Evolutionary conservation across 495 filamentous ascomycete genomes (phyloP).

Genomic region (Peziza echinospora): DNA sequence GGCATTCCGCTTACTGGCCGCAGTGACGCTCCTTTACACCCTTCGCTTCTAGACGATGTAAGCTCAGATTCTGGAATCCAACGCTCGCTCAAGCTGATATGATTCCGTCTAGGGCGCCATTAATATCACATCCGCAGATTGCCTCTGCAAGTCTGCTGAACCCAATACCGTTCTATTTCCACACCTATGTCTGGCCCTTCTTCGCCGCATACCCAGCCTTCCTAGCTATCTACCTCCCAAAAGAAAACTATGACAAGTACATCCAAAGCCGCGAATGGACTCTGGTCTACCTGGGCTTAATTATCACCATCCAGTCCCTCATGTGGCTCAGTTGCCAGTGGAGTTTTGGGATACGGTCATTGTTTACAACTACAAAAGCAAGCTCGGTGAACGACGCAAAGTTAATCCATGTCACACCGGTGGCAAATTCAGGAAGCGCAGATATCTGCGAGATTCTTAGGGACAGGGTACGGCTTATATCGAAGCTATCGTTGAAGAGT

Average conservation of each 20-base stretch:
- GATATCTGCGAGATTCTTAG: constrained; percentile 66
- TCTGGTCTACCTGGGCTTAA: constrained; percentile 72
- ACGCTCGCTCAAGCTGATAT: too few species aligned
- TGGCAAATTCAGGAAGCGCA: constrained; percentile 67
- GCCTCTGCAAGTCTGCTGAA: constrained; percentile 67
- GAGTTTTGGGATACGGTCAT: constrained; percentile 66
- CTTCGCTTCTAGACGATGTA: too few species aligned
- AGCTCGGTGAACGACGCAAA: constrained; percentile 26
- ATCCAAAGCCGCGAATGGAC: constrained; percentile 88
- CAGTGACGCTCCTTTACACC: too few species aligned
- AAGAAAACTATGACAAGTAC: constrained; percentile 68
- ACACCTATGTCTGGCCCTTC: constrained; percentile 86
- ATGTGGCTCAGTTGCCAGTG: constrained; percentile 93
- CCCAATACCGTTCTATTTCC: constrained; percentile 58
- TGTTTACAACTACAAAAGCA: constrained; percentile 52
- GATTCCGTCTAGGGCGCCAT: constrained; percentile 49
- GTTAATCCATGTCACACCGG: constrained; percentile 81
- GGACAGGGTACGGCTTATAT: constrained; percentile 33
- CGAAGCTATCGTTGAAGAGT: not conserved
- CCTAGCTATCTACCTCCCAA: constrained; percentile 61
- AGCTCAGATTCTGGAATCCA: too few species aligned
- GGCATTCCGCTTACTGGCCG: too few species aligned
- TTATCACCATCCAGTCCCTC: constrained; percentile 70
- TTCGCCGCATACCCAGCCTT: constrained; percentile 76
- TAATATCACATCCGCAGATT: constrained; percentile 84